Evolutionary conservation across 1,284 basidiomycete genomes (phyloP).

Genomic region (Meripilus lineatus): DNA sequence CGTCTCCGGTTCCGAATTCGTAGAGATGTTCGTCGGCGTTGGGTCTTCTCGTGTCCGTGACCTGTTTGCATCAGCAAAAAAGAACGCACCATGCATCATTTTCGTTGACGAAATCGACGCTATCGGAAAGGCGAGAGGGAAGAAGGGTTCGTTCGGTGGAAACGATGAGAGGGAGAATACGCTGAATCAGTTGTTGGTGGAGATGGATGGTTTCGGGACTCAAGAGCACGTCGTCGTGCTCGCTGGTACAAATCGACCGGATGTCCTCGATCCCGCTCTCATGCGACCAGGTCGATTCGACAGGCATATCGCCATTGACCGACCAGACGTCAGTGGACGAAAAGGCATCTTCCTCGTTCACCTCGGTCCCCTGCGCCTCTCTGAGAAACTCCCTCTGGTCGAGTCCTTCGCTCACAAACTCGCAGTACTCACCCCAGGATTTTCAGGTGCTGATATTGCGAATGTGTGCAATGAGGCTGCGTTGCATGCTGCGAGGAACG

Average conservation of each 20-base stretch:
- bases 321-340: constrained; percentile 91
- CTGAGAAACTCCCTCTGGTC: constrained; percentile 52
- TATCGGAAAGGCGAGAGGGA: constrained; percentile 93
- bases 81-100: constrained; percentile 97
- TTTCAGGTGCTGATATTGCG: constrained; percentile 97
- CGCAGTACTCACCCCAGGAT: constrained; percentile 93
- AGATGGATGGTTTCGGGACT: constrained; percentile 99
- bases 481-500: constrained; percentile 86
- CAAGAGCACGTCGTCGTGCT: constrained; percentile 96
- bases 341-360: constrained; percentile 95
- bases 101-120: constrained; percentile 99
- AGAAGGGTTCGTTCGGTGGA: constrained; percentile 86
- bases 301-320: constrained; percentile 93
- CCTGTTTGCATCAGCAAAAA: constrained; percentile 95
- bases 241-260: constrained; percentile 95
- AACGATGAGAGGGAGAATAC: constrained; percentile 99
- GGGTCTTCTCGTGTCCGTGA: constrained; percentile 97
- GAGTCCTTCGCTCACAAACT: constrained; percentile 84
- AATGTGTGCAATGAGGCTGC: constrained; percentile 99
- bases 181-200: constrained; percentile 95
- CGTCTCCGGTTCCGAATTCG: constrained; percentile 98
- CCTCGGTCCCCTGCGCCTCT: constrained; percentile 78
- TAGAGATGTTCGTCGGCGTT: constrained; percentile 99
- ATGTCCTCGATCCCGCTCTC: constrained; percentile 92
- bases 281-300: constrained; percentile 98